phyloP scores from a whole-genome alignment of 1,284 basidiomycete species.

The Fomitopsis palustris region DNA sequence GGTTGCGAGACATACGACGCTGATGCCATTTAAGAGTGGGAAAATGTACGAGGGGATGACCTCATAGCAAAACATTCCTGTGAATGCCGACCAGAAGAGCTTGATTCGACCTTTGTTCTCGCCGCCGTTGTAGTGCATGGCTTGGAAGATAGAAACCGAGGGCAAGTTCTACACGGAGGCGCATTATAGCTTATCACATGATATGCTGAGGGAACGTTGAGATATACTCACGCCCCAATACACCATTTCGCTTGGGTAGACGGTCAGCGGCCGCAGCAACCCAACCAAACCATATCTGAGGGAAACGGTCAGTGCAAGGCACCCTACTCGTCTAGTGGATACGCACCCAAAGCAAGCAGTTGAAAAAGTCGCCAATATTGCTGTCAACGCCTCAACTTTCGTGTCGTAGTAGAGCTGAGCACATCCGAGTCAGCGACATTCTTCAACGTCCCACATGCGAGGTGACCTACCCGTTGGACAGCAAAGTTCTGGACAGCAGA shows the following conservation, averaged over 20 bases:
- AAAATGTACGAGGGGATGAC: constrained; percentile 61
- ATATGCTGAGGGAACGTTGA: constrained; percentile 6
- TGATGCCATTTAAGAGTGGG: constrained; percentile 54
- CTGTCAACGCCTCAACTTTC: constrained; percentile 51
- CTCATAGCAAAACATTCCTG: constrained; percentile 54
- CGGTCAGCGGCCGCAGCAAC: constrained; percentile 53
- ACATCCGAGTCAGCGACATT: background rate
- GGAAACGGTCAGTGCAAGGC: background rate
- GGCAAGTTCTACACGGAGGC: constrained; percentile 42
- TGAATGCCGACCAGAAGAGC: constrained; percentile 58
- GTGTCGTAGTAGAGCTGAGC: constrained; percentile 58
- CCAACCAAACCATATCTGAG: constrained; percentile 56
- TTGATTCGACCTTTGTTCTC: constrained; percentile 52
- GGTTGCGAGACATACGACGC: constrained; percentile 53
- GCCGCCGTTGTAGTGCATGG: constrained; percentile 48
- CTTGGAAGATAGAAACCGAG: constrained; percentile 61
- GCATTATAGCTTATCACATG: background rate
- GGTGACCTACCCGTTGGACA: constrained; percentile 47
- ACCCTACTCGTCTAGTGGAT: background rate
- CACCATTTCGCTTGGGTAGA: constrained; percentile 71
- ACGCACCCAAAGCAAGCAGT: constrained; percentile 59
- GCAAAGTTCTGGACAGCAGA: constrained; percentile 57
- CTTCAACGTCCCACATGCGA: background rate
- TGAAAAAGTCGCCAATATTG: constrained; percentile 61
- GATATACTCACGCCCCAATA: constrained; percentile 49